Evolutionary conservation across 352 stramenopile genomes (phyloP), one percentile per base, ranked within the genome.

Genomic region (Phytophthora pini): DNA sequence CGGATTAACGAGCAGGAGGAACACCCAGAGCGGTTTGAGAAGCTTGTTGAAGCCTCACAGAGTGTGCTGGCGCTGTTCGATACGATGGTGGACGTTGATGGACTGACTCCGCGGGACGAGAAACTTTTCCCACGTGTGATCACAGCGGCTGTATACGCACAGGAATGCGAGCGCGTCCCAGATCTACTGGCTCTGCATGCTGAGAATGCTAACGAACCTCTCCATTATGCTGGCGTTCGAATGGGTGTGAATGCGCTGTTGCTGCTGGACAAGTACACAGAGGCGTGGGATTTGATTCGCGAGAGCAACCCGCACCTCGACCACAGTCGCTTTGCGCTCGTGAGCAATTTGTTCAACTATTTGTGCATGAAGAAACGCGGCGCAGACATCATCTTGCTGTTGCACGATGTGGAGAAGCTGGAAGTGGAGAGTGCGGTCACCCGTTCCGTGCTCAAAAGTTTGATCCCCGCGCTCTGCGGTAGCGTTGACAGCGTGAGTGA

Each of bases 211-310:
- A 61, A 70, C 4, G 31, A 60, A 5, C 62, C 62, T 34, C 71
- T 87, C 49, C 70, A 83, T 20, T 70, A 66, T 27, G 66, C 57
- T 5, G 68, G 75, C 32, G 59, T 90, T n/a, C 74, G 68, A 17
- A 87, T 87, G 69, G 77, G 58, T 31, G 76, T 80, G 31, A 89
- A 92, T 61, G 80, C 72, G 17, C 52, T 81, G 10, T 68, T 92
- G 43, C 46, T 90, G 17, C 68, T 86, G 26, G 69, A 85, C n/a
- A 68, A 84, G 22, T 74, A 69, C 2, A 59, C 51, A 0, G 59
- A 74, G 15, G 83, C 80, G 1, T 82, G 70, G 76, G 65, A 43
- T 36, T 55, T 90, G 27, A 64, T 89, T 49, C 61, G 70, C 11
- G 50, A 69, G 40, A 63, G 66, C 26, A 80, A 68, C 38, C 41